These are phyloP conservation scores for Strombidium stylifer DNA, from an alignment of 73 alveolate species.

Conservation along the genomic window DNA sequence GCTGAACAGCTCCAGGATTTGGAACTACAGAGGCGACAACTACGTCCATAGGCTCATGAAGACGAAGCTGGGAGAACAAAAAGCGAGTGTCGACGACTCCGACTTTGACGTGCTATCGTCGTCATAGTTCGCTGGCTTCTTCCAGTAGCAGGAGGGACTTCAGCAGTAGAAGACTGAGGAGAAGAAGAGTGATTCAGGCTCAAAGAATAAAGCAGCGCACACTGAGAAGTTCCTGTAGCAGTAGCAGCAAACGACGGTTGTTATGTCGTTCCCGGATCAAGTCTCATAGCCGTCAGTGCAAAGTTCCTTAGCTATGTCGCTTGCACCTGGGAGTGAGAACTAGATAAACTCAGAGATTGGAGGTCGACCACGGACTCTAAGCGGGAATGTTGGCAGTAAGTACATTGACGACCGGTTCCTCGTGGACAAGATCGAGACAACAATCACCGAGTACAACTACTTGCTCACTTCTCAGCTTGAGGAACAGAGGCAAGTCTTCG, in stretches of 20 bases:
- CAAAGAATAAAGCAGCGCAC: no score
- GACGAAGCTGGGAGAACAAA: slow-evolving; percentile 30
- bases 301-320: no score
- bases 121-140: no score
- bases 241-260: no score
- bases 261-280: no score
- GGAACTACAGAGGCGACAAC: slow-evolving; percentile 88
- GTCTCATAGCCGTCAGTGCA: no score
- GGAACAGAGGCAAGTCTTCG: slow-evolving; percentile 80
- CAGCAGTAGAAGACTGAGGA: slow-evolving; percentile 23
- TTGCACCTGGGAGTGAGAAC: no score
- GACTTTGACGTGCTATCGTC: no score
- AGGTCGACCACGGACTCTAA: no score
- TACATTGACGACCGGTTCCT: slow-evolving; percentile 64
- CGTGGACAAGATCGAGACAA: slow-evolving; percentile 72
- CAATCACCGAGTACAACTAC: slow-evolving; percentile 83
- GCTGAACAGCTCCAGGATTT: slow-evolving; percentile 79
- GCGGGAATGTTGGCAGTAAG: no score
- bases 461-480: slow-evolving; percentile 80
- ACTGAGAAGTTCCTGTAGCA: no score
- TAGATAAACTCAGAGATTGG: no score
- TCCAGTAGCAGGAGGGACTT: background rate
- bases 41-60: slow-evolving; percentile 89
- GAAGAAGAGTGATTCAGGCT: slow-evolving; percentile 39
- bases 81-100: slow-evolving; percentile 1